A percentile compares a stretch with the other conserved stretches of the same genome.
Conservation (phyloP, 208 protist species). For the Blastocrithidia nonstop region DNA sequence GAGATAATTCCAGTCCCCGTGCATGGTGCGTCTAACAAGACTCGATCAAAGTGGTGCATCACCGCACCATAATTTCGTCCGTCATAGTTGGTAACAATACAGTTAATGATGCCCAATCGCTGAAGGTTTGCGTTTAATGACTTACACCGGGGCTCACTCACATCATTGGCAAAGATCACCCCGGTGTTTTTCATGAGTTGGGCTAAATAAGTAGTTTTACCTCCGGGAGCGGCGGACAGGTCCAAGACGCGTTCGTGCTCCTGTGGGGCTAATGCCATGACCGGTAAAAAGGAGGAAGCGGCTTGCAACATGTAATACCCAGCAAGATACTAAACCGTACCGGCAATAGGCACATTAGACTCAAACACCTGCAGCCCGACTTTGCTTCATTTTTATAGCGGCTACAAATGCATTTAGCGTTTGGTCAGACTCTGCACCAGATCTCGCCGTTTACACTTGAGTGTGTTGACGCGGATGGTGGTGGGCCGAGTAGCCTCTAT, state of each 20-base stretch:
- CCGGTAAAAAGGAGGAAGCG: slow-evolving; percentile 96
- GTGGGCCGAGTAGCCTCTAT: slow-evolving; percentile 95
- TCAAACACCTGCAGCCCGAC: slow-evolving; percentile 97
- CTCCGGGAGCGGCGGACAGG: slow-evolving; percentile 97
- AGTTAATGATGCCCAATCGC: slow-evolving; percentile 90
- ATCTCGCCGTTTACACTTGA: slow-evolving; percentile 93
- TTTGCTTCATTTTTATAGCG: slow-evolving; percentile 91
- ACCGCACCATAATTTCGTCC: slow-evolving; percentile 83
- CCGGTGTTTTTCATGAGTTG: slow-evolving; percentile 98
- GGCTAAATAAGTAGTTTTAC: slow-evolving; percentile 97
- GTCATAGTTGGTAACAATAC: slow-evolving; percentile 92
- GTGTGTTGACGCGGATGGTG: slow-evolving; percentile 97
- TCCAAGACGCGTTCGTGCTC: slow-evolving; percentile 93
- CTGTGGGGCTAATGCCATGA: slow-evolving; percentile 94
- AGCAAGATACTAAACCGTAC: slow-evolving; percentile 98
- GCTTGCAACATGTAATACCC: slow-evolving; percentile 99
- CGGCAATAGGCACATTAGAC: slow-evolving; percentile 95
- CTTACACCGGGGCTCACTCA: slow-evolving; percentile 88
- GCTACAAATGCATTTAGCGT: slow-evolving; percentile 96
- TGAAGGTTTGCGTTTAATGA: slow-evolving; percentile 96
- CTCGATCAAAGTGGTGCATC: slow-evolving; percentile 78
- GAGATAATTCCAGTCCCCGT: slow-evolving; percentile 97
- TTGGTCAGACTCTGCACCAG: slow-evolving; percentile 90
- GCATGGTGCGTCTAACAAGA: slow-evolving; percentile 98
- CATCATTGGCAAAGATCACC: slow-evolving; percentile 97